Evolutionary conservation across 108 stramenopile species (phyloP).

Genomic region (Schizochytrium sp.): DNA sequence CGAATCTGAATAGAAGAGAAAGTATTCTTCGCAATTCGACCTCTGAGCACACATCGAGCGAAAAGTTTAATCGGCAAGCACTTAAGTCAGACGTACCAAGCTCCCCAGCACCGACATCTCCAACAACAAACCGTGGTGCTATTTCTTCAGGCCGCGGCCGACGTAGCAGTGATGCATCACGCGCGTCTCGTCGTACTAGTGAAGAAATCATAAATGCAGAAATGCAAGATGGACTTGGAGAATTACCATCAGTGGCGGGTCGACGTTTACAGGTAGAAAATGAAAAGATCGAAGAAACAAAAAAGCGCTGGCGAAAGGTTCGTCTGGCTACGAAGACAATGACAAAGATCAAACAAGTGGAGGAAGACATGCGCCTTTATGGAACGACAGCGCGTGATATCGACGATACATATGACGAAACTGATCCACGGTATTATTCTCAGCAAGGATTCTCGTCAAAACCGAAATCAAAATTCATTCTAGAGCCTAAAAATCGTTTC

Average conservation of each 20-base stretch:
- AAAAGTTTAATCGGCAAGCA: too few species aligned
- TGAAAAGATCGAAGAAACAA: background rate
- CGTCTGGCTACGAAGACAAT: constrained; percentile 45
- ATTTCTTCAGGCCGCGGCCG: background rate
- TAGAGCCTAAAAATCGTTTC: background rate
- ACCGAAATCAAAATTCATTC: background rate
- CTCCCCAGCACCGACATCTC: background rate
- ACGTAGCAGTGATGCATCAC: background rate
- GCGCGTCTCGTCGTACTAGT: background rate
- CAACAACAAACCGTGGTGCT: background rate
- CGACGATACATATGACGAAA: constrained; percentile 6
- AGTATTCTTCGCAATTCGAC: too few species aligned
- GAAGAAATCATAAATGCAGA: background rate
- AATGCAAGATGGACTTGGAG: background rate
- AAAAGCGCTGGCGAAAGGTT: constrained; percentile 23
- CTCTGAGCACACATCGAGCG: too few species aligned
- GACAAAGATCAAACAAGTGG: constrained; percentile 16
- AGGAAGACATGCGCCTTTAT: constrained; percentile 43
- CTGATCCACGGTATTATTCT: constrained; percentile 2
- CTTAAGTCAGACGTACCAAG: too few species aligned
- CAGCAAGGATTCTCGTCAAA: background rate
- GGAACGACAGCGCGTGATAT: background rate
- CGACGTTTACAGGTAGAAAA: background rate
- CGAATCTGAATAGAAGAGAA: too few species aligned
- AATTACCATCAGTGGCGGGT: background rate